Percentiles rank a stretch among this genome's conserved stretches.
These are phyloP conservation scores for Calocybe gambosa DNA, from an alignment of 1,284 basidiomycete species.

Conservation along the genomic window DNA sequence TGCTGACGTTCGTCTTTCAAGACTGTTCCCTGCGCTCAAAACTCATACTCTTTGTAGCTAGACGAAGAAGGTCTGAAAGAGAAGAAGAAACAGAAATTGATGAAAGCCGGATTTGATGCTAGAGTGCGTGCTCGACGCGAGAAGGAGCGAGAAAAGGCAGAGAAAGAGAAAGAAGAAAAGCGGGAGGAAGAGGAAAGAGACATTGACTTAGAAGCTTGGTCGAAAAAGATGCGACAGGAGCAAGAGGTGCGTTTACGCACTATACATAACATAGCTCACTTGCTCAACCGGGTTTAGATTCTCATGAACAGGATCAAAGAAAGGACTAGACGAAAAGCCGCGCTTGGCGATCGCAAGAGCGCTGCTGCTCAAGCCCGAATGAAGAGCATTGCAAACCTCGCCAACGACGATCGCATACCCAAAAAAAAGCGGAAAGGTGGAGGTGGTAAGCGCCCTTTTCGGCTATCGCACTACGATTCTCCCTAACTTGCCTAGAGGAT, in stretches of 20 bases:
- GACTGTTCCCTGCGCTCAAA: neutral
- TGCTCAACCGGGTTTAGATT: constrained; percentile 34
- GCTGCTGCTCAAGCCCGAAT: constrained; percentile 94
- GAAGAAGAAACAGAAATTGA: constrained; percentile 87
- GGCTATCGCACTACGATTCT: neutral
- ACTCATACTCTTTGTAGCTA: constrained; percentile 40
- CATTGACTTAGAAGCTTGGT: constrained; percentile 68
- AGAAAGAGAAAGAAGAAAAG: constrained; percentile 67
- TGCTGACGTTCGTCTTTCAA: constrained; percentile 53
- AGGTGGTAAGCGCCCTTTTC: constrained; percentile 47
- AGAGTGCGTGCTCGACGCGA: constrained; percentile 82
- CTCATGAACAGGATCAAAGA: constrained; percentile 86
- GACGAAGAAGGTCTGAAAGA: constrained; percentile 93
- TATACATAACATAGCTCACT: neutral
- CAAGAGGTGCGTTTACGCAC: constrained; percentile 58
- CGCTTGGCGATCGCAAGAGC: constrained; percentile 88
- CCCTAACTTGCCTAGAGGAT: constrained; percentile 57
- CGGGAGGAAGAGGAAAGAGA: constrained; percentile 78
- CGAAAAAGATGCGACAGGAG: constrained; percentile 61
- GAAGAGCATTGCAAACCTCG: constrained; percentile 94
- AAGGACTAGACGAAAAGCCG: constrained; percentile 74
- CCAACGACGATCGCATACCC: constrained; percentile 72
- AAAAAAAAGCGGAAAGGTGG: constrained; percentile 79
- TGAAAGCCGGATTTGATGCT: constrained; percentile 95
- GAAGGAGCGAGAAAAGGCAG: constrained; percentile 80